These are phyloP conservation scores for Amborella trichopoda DNA, from an alignment of 164 flowering plant genomes.

Conservation along the genomic window DNA sequence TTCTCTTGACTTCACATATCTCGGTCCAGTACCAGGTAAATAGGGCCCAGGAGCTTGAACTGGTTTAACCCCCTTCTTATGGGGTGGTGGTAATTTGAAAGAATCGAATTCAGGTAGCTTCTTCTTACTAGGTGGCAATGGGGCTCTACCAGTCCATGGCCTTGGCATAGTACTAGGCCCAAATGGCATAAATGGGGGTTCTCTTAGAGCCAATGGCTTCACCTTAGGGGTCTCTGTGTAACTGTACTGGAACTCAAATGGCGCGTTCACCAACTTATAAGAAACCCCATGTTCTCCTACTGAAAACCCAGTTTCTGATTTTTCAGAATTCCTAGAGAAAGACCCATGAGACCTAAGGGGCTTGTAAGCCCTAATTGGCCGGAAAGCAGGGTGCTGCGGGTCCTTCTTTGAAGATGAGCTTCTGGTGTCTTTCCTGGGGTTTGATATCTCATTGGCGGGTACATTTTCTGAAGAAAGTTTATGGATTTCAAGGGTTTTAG, in stretches of 20 bases:
- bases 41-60: conserved; percentile 89
- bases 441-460: too few species aligned
- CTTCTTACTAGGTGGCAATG: conserved; percentile 8
- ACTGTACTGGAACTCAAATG: conserved; percentile 14
- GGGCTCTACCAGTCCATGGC: conserved; percentile 15
- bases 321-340: background rate
- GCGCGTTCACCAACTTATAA: conserved; percentile 6
- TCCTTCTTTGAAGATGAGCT: too few species aligned
- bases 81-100: conserved; percentile 7
- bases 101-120: conserved; percentile 9
- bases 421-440: too few species aligned
- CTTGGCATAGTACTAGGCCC: conserved; percentile 12
- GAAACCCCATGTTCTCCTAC: conserved; percentile 2
- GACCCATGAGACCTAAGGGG: background rate
- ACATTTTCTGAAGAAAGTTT: too few species aligned
- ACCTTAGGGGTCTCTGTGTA: conserved; percentile 13
- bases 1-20: background rate
- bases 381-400: too few species aligned
- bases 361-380: too few species aligned
- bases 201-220: conserved; percentile 10
- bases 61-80: conserved; percentile 84
- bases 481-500: background rate
- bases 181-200: conserved; percentile 8
- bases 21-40: conserved; percentile 62
- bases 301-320: background rate